Evolutionary conservation across 1,284 basidiomycete genomes (phyloP).

Genomic region (Pseudozyma sp.): DNA sequence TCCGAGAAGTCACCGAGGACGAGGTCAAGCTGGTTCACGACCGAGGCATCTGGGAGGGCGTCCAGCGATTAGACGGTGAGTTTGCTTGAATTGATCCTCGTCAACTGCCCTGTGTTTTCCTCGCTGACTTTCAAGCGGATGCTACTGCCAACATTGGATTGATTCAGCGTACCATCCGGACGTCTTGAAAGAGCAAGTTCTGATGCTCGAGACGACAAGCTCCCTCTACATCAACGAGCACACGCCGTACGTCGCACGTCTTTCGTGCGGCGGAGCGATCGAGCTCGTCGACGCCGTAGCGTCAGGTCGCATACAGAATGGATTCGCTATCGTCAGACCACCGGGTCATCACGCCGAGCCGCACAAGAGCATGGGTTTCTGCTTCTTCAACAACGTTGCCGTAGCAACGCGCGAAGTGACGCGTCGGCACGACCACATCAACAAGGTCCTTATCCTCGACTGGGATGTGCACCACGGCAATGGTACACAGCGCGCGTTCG

Average conservation of each 20-base stretch:
- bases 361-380: slow-evolving; percentile 97
- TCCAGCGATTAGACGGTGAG: slow-evolving; percentile 81
- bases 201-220: slow-evolving; percentile 77
- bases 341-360: slow-evolving; percentile 99
- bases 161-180: slow-evolving; percentile 26
- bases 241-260: slow-evolving; percentile 83
- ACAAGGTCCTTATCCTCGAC: slow-evolving; percentile 88
- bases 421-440: slow-evolving; percentile 75
- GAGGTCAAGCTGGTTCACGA: slow-evolving; percentile 91
- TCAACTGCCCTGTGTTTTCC: neutral
- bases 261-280: slow-evolving; percentile 94
- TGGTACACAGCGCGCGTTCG: slow-evolving; percentile 94
- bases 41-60: slow-evolving; percentile 88
- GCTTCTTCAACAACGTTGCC: slow-evolving; percentile 98
- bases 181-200: slow-evolving; percentile 73
- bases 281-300: slow-evolving; percentile 90
- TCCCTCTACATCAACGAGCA: slow-evolving; percentile 91
- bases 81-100: slow-evolving; percentile 23
- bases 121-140: neutral
- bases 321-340: slow-evolving; percentile 94
- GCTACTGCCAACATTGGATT: too few species aligned
- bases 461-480: slow-evolving; percentile 99
- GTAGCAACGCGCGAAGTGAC: slow-evolving; percentile 76
- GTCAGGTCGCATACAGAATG: slow-evolving; percentile 81
- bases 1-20: slow-evolving; percentile 78